Percentiles rank a stretch among this genome's conserved stretches.
Conservation (phyloP, 2,329 filamentous ascomycete genomes). For the Nemania abortiva region DNA sequence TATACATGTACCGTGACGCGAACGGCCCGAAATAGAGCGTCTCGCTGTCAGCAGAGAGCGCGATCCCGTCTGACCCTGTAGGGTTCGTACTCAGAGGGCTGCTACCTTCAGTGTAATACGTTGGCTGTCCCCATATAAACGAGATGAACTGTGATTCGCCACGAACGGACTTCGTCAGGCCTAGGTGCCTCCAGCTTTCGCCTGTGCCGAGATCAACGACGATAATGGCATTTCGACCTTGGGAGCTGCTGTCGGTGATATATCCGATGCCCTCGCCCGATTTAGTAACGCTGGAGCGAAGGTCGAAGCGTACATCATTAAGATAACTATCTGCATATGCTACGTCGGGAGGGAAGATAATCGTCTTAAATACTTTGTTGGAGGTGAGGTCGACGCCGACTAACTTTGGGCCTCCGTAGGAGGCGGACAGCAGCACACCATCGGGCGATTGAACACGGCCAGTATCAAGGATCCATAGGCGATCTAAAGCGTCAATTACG, state of each 20-base stretch:
- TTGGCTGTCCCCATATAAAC: constrained; percentile 61
- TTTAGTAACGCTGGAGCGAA: constrained; percentile 56
- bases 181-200: constrained; percentile 63
- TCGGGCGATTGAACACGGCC: constrained; percentile 55
- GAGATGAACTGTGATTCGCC: constrained; percentile 60
- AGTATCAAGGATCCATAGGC: constrained; percentile 66
- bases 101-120: constrained; percentile 57
- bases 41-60: constrained; percentile 60
- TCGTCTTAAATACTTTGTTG: constrained; percentile 62
- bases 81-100: constrained; percentile 54
- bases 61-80: constrained; percentile 64
- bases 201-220: constrained; percentile 63
- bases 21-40: constrained; percentile 61
- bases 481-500: constrained; percentile 62
- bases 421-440: constrained; percentile 58
- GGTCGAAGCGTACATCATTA: constrained; percentile 67
- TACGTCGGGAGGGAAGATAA: constrained; percentile 60
- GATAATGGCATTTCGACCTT: constrained; percentile 63
- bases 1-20: constrained; percentile 58
- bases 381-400: constrained; percentile 60
- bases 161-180: constrained; percentile 56
- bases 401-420: constrained; percentile 63
- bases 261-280: constrained; percentile 63
- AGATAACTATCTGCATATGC: constrained; percentile 63
- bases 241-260: constrained; percentile 63